Conservation (phyloP, 495 filamentous ascomycete genomes). For the Trichoderma gamsii region DNA sequence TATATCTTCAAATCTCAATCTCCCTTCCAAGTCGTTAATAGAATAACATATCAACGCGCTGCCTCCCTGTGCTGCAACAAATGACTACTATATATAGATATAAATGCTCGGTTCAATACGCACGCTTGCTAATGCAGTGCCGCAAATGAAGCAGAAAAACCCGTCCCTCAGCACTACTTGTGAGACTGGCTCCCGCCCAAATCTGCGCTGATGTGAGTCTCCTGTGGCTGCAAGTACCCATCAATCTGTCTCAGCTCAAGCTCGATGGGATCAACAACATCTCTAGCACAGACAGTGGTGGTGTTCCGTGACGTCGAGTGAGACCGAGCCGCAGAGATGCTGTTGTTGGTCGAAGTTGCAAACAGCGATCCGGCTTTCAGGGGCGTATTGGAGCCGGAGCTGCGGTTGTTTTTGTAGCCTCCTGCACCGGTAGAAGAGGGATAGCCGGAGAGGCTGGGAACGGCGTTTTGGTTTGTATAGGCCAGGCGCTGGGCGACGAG, state of each 20-base stretch:
- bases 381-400: not conserved
- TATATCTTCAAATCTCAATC: no score
- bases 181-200: not conserved
- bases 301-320: not conserved
- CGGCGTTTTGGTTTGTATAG: not conserved
- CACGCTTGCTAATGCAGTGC: not conserved
- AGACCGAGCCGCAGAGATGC: not conserved
- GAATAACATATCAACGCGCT: not conserved
- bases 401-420: not conserved
- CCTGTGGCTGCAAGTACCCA: not conserved
- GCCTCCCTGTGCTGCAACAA: not conserved
- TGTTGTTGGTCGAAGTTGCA: not conserved
- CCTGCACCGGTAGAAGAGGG: not conserved
- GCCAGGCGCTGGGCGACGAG: slow-evolving; percentile 60
- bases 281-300: not conserved
- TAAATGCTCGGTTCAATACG: not conserved
- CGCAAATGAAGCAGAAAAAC: not conserved
- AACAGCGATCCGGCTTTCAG: not conserved
- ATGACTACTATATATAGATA: not conserved
- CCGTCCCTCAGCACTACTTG: not conserved
- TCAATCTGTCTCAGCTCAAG: slow-evolving; percentile 10
- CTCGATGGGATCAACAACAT: not conserved
- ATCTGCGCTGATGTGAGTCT: not conserved
- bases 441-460: not conserved
- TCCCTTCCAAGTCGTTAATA: not conserved